Evolutionary conservation across 805 yeast species (phyloP).

Genomic region (Peterozyma xylosa): DNA sequence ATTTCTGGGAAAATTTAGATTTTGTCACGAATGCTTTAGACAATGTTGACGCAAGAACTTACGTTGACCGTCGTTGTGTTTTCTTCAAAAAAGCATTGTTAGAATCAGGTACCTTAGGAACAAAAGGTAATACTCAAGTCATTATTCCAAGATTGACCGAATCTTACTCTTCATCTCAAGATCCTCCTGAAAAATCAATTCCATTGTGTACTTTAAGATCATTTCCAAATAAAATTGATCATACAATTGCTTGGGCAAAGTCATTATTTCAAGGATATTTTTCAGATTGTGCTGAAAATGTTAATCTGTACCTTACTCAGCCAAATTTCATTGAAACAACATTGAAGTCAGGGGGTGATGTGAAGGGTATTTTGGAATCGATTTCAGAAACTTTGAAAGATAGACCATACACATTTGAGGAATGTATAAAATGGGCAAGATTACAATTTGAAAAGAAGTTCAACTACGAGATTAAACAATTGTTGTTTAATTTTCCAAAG

Average conservation of each 20-base stretch:
- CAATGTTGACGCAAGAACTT: conserved; percentile 95
- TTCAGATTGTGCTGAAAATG: conserved; percentile 87
- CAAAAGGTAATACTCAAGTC: conserved; percentile 97
- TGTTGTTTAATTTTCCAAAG: conserved; percentile 88
- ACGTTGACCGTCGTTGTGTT: conserved; percentile 95
- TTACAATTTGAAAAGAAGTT: conserved; percentile 79
- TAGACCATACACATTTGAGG: conserved; percentile 86
- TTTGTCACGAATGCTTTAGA: conserved; percentile 95
- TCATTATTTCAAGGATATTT: conserved; percentile 88
- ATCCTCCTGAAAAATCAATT: conserved; percentile 97
- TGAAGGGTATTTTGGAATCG: conserved; percentile 78
- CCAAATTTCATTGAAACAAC: conserved; percentile 90
- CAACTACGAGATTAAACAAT: conserved; percentile 80
- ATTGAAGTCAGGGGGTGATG: conserved; percentile 87
- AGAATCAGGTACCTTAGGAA: conserved; percentile 96
- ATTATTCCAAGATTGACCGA: conserved; percentile 91
- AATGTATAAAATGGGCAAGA: conserved; percentile 95
- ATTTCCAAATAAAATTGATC: conserved; percentile 97
- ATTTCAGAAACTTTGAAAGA: conserved; percentile 66
- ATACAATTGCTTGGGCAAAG: conserved; percentile 99
- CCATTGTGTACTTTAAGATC: conserved; percentile 96
- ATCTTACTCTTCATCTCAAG: conserved; percentile 92
- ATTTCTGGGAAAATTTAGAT: conserved; percentile 78
- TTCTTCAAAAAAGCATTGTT: conserved; percentile 84
- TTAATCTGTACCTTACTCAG: conserved; percentile 82